Base-by-base conservation (phyloP, 1,284 basidiomycete genomes). In the Neonothopanus nambi region DNA sequence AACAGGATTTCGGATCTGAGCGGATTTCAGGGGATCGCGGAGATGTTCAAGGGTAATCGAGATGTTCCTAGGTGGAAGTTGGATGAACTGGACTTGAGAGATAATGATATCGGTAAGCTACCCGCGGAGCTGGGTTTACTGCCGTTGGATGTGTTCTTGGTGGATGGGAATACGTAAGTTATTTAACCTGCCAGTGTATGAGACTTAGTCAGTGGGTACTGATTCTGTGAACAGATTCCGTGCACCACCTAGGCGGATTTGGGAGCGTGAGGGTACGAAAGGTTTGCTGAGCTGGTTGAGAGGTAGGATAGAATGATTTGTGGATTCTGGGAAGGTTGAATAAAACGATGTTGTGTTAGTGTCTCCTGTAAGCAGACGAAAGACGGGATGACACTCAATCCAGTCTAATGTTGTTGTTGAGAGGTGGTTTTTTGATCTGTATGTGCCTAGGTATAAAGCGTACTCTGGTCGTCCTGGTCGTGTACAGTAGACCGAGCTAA, bases 181-280 rank as follows among this genome's bases (percentile, higher is more conserved):
- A 56, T 30, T 54, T 42, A 47, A 33, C 38, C 35, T 51, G 23
- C 20, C 18, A 28, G 24, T 42, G 15, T 24, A 18, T 9, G 26
- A 38, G 21, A 3, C 9, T n/a, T n/a, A n/a, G n/a, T n/a, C n/a
- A n/a, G 11, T 11, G 8, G 20, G 13, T 11, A 36, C 11, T 37
- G 8, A 11, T 52, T 36, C 35, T 36, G 20, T 44, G 26, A 23
- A 24, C 38, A 91, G 88, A 13, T 92, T 92, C 74, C 84, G 90
- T 26, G 81, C 89, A n/a, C 89, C 89, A 3, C 81, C 83, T 50
- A 74, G 88, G 58, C 76, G 84, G 26, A 82, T 92, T 11, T 92
- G 89, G 89, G 89, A 91, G 65, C 74, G 88, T 45, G 89, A 91
- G 64, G 89, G 89, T 2, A 91, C 88, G n/a, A 89, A 88, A 61